Conservation (phyloP, 1,284 basidiomycete species). For the Taiwanofungus camphoratus region DNA sequence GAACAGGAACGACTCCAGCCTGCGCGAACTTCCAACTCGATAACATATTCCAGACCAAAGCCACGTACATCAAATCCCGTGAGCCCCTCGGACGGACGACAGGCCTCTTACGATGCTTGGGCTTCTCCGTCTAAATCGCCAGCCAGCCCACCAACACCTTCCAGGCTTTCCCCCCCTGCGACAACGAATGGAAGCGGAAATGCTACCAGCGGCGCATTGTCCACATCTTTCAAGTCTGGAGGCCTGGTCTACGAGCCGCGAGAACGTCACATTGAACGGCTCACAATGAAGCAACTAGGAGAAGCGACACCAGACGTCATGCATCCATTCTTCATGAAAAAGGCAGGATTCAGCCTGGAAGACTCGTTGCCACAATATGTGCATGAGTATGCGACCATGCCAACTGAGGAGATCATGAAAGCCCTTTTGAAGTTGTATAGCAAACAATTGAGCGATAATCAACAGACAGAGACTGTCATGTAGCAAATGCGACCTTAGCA, state of each 20-base stretch:
- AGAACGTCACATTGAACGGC: slow-evolving; percentile 58
- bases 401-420: slow-evolving; percentile 84
- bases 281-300: slow-evolving; percentile 79
- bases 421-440: slow-evolving; percentile 76
- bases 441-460: slow-evolving; percentile 49
- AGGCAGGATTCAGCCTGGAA: slow-evolving; percentile 74
- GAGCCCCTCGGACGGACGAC: neutral
- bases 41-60: neutral
- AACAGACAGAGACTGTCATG: slow-evolving; percentile 5
- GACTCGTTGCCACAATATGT: slow-evolving; percentile 81
- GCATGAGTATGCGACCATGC: slow-evolving; percentile 79
- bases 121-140: slow-evolving; percentile 10
- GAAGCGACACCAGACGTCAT: slow-evolving; percentile 85
- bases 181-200: slow-evolving; percentile 6
- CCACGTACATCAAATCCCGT: neutral
- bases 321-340: slow-evolving; percentile 84
- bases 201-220: neutral
- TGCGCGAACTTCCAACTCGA: neutral
- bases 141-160: slow-evolving; percentile 3
- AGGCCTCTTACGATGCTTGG: neutral
- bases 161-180: slow-evolving; percentile 8
- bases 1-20: neutral
- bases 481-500: no score
- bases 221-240: neutral
- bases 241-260: slow-evolving; percentile 46